Evolutionary conservation across 176 grass and related monocot species (phyloP).

Genomic region (Oryza rufipogon): DNA sequence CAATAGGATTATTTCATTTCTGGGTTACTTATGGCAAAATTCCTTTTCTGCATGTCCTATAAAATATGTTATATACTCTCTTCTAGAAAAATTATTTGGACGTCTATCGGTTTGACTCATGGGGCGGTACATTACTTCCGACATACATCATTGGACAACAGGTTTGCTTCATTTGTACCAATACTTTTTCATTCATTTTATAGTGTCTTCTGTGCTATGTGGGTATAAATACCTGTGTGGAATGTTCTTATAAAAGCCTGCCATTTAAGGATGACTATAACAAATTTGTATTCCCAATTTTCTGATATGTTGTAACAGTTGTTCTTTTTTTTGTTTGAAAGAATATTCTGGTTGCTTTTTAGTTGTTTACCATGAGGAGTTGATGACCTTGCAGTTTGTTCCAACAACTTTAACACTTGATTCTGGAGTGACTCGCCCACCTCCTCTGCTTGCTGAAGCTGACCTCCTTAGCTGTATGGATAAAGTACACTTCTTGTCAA

Average conservation of each 20-base stretch:
- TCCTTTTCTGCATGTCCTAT: background rate
- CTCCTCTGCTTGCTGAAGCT: conserved; percentile 94
- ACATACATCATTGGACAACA: conserved; percentile 84
- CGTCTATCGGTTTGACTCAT: conserved; percentile 92
- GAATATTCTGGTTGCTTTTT: background rate
- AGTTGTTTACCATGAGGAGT: background rate
- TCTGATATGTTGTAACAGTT: background rate
- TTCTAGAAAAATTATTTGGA: conserved; percentile 98
- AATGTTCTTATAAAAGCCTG: background rate
- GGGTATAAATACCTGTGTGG: background rate
- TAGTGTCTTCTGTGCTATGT: background rate
- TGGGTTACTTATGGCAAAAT: background rate
- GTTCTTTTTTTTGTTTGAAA: conserved; percentile 9
- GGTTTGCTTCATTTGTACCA: conserved; percentile 49
- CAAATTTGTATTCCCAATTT: conserved; percentile 29
- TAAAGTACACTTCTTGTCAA: conserved; percentile 59
- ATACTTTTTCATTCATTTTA: conserved; percentile 30
- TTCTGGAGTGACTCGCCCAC: conserved; percentile 90
- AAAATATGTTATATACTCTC: conserved; percentile 28
- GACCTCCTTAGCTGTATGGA: conserved; percentile 98
- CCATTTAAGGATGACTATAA: background rate
- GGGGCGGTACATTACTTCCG: conserved; percentile 91
- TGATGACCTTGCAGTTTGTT: conserved; percentile 69
- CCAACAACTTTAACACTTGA: conserved; percentile 88
- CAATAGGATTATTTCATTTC: conserved; percentile 33